A percentile compares a stretch with the other conserved stretches of the same genome.
phyloP scores from a whole-genome alignment of 192 early-diverging fungal species.

The Phlyctochytrium arcticum region DNA sequence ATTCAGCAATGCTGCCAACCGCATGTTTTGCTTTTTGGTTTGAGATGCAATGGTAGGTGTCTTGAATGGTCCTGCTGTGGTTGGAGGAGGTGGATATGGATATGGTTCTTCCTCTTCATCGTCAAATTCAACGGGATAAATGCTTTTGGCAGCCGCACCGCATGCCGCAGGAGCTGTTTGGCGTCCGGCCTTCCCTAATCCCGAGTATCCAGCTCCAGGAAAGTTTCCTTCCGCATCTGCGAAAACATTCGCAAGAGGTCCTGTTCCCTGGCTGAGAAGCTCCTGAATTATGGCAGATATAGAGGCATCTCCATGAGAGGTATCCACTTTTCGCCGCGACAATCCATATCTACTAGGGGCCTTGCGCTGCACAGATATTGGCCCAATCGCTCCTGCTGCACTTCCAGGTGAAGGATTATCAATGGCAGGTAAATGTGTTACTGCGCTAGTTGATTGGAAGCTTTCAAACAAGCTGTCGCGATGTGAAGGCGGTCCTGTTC shows the following conservation, averaged over 20 bases:
- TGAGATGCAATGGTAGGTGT: slow-evolving; percentile 33
- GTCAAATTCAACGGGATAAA: not conserved
- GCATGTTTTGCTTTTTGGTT: slow-evolving; percentile 38
- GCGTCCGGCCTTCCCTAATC: not conserved
- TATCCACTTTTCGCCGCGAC: no score
- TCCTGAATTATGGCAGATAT: not conserved
- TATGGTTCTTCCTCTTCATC: not conserved
- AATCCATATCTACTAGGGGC: no score
- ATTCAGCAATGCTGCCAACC: slow-evolving; percentile 30
- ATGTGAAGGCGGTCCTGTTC: no score
- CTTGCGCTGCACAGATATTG: no score
- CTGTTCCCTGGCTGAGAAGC: not conserved
- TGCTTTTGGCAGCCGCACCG: not conserved
- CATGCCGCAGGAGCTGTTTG: not conserved
- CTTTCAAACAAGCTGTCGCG: no score
- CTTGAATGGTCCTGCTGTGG: slow-evolving; percentile 23
- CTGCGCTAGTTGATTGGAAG: no score
- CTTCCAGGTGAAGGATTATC: no score
- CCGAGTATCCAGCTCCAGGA: not conserved
- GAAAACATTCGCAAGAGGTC: no score
- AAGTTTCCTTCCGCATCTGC: no score
- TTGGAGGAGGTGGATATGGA: slow-evolving; percentile 13
- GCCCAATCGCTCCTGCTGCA: no score
- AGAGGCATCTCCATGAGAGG: no score
- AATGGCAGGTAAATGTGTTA: no score